Conservation (phyloP, 495 filamentous ascomycete species). For the Penicillium psychrofluorescens region DNA sequence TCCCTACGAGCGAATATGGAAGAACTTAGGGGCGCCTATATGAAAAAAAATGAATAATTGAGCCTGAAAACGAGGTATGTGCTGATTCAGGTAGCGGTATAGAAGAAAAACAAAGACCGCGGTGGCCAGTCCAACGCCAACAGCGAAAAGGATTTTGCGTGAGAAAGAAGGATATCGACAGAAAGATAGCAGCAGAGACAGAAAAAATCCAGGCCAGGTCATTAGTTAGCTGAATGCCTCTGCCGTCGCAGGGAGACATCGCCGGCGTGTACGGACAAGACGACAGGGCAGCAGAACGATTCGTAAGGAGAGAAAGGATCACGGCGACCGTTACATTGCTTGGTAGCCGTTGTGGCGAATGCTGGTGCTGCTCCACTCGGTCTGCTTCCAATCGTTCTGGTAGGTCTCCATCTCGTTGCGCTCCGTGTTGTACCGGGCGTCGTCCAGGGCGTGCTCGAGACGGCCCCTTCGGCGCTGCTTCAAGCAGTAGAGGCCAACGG, state of each 20-base stretch:
- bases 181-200: neutral
- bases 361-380: constrained; percentile 30
- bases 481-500: constrained; percentile 54
- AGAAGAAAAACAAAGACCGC: neutral
- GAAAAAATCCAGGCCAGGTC: constrained; percentile 7
- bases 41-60: neutral
- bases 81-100: too few species aligned
- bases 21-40: neutral
- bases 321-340: neutral
- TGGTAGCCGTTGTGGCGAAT: constrained; percentile 24
- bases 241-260: constrained; percentile 3
- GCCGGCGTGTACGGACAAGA: neutral
- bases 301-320: constrained; percentile 3
- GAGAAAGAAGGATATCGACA: constrained; percentile 17
- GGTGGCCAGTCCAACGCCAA: constrained; percentile 10
- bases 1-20: too few species aligned
- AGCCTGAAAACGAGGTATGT: too few species aligned
- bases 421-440: constrained; percentile 49
- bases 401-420: constrained; percentile 57
- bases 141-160: neutral
- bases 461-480: constrained; percentile 59
- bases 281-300: constrained; percentile 7
- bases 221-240: constrained; percentile 6
- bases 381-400: constrained; percentile 35
- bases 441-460: constrained; percentile 50